Conservation (phyloP, 257 asterid species). For the Fraxinus quadrangulata region DNA sequence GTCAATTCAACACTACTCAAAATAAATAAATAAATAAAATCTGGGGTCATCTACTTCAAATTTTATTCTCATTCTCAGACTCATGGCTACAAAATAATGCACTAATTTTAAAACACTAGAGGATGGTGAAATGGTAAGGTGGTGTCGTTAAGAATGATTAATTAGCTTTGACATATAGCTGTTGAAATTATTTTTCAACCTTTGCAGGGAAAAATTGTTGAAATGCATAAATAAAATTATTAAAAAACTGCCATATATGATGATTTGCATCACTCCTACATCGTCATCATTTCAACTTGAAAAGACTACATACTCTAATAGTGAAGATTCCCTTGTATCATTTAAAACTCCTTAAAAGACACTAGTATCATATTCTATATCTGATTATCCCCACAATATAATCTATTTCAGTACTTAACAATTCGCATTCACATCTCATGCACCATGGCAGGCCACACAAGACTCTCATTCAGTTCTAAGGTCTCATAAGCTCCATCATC, state of each 20-base stretch:
- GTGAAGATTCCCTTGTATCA: background rate
- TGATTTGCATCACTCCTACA: background rate
- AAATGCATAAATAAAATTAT: too few species aligned
- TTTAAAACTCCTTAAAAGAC: background rate
- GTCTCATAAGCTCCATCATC: background rate
- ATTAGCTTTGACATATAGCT: too few species aligned
- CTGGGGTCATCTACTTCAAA: too few species aligned
- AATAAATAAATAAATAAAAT: too few species aligned
- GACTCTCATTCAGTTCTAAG: conserved; percentile 1
- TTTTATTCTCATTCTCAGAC: background rate
- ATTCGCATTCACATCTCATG: background rate
- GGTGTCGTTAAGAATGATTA: background rate
- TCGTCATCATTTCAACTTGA: background rate
- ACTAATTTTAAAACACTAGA: too few species aligned
- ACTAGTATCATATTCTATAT: background rate
- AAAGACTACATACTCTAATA: background rate
- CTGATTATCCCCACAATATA: background rate
- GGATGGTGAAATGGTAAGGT: background rate
- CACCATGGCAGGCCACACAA: background rate
- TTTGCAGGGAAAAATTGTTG: background rate
- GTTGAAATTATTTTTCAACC: background rate
- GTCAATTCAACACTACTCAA: background rate
- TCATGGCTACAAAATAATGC: background rate
- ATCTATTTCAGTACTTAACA: background rate
- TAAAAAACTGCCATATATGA: background rate